Evolutionary conservation across 2,329 filamentous ascomycete genomes (phyloP).

Genomic region (Colletotrichum sp.): DNA sequence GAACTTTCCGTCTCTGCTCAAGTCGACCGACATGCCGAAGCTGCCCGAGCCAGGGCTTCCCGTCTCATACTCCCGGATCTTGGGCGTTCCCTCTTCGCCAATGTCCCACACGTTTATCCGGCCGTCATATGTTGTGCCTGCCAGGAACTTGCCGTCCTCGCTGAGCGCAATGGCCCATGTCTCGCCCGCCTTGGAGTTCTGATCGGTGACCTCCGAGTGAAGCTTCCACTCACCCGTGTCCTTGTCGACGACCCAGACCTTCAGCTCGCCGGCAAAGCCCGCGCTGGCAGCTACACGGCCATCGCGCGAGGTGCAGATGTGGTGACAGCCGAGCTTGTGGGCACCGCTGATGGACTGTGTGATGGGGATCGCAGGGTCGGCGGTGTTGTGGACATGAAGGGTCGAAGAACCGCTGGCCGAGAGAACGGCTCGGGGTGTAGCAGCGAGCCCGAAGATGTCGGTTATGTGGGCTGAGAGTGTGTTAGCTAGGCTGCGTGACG

Average conservation of each 20-base stretch:
- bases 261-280: slow-evolving; percentile 89
- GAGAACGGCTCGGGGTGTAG: slow-evolving; percentile 75
- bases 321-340: slow-evolving; percentile 91
- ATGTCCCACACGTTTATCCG: slow-evolving; percentile 89
- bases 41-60: slow-evolving; percentile 73
- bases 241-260: slow-evolving; percentile 74
- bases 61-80: slow-evolving; percentile 86
- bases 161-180: slow-evolving; percentile 90
- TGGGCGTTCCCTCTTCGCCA: slow-evolving; percentile 57
- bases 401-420: slow-evolving; percentile 86
- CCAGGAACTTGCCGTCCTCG: slow-evolving; percentile 81
- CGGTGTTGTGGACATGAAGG: slow-evolving; percentile 80
- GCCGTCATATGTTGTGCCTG: slow-evolving; percentile 87
- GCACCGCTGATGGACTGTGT: slow-evolving; percentile 79
- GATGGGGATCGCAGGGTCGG: slow-evolving; percentile 74
- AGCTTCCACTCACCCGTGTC: slow-evolving; percentile 61
- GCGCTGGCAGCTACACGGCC: slow-evolving; percentile 80
- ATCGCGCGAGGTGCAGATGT: slow-evolving; percentile 74
- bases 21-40: slow-evolving; percentile 87
- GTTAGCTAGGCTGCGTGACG: background rate
- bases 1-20: slow-evolving; percentile 80
- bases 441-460: slow-evolving; percentile 84
- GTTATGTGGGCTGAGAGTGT: slow-evolving; percentile 71
- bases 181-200: slow-evolving; percentile 67
- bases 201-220: slow-evolving; percentile 48